These are phyloP conservation scores for Cucurbita pepo DNA, from an alignment of 306 rosid genomes.

Conservation along the genomic window DNA sequence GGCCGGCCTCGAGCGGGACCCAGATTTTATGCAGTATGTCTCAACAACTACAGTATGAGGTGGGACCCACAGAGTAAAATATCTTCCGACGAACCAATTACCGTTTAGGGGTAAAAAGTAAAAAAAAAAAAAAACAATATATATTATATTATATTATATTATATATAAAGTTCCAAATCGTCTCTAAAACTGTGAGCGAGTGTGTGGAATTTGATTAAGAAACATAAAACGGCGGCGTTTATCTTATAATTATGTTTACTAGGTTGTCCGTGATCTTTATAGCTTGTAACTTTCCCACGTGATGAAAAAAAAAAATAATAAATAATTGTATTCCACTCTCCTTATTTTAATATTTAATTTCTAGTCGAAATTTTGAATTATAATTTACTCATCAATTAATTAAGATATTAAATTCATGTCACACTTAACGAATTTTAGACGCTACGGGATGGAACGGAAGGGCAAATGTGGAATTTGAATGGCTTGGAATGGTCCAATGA, in stretches of 20 bases:
- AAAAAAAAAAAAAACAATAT: not conserved
- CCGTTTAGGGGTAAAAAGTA: not conserved
- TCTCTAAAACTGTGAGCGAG: not conserved
- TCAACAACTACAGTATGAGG: not conserved
- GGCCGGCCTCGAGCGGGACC: slow-evolving; percentile 8
- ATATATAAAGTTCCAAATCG: not conserved
- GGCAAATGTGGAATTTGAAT: not conserved
- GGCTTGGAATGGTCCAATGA: not conserved
- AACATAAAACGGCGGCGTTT: slow-evolving; percentile 1
- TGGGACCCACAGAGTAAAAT: not conserved
- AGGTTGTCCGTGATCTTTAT: not conserved
- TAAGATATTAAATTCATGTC: too few relatives aligned
- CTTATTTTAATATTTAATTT: not conserved
- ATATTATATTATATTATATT: too few relatives aligned
- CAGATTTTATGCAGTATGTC: slow-evolving; percentile 10
- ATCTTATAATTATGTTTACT: not conserved
- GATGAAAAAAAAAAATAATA: not conserved
- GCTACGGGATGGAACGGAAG: not conserved
- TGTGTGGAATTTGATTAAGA: not conserved
- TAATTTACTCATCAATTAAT: too few relatives aligned
- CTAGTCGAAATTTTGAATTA: not conserved
- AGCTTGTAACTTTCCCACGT: not conserved
- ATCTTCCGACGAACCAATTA: not conserved
- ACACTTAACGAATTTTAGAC: too few relatives aligned
- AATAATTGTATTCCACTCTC: not conserved